These are phyloP conservation scores for Cystobasidium sp. DNA, from an alignment of 1,284 basidiomycete genomes.

Conservation along the genomic window DNA sequence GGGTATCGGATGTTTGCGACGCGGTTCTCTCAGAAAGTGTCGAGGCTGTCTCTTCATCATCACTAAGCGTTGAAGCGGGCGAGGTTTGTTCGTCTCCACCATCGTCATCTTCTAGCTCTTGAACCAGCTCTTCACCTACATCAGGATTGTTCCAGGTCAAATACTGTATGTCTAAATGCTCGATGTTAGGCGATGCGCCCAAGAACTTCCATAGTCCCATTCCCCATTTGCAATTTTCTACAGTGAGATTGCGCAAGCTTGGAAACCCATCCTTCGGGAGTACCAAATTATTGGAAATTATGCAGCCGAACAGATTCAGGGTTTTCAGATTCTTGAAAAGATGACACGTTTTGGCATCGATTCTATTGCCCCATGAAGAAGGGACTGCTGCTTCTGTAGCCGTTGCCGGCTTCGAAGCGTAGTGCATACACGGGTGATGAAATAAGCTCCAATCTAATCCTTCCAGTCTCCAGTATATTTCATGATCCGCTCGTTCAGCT, in stretches of 20 bases:
- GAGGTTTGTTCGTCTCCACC: background rate
- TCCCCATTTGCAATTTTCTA: constrained; percentile 3
- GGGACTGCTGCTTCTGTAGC: too few relatives aligned
- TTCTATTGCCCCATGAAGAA: background rate
- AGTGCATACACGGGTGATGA: background rate
- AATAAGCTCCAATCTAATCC: constrained; percentile 4
- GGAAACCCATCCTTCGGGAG: constrained; percentile 7
- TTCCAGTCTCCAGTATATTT: background rate
- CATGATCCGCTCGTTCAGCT: background rate
- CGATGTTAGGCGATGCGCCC: background rate
- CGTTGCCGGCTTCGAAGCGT: too few relatives aligned
- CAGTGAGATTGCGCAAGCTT: background rate
- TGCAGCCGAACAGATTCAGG: constrained; percentile 5
- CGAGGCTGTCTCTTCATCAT: background rate
- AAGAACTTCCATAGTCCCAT: constrained; percentile 9
- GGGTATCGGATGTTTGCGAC: background rate
- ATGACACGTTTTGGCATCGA: constrained; percentile 8
- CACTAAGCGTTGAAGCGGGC: background rate
- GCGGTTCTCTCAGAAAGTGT: background rate
- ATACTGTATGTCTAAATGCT: background rate
- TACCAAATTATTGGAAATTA: background rate
- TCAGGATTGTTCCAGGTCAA: background rate
- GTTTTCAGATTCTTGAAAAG: background rate
- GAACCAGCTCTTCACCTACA: too few relatives aligned
- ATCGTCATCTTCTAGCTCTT: background rate